These are phyloP conservation scores for Saccharomycopsis phalli DNA, from an alignment of 1,139 yeast genomes.

Conservation along the genomic window DNA sequence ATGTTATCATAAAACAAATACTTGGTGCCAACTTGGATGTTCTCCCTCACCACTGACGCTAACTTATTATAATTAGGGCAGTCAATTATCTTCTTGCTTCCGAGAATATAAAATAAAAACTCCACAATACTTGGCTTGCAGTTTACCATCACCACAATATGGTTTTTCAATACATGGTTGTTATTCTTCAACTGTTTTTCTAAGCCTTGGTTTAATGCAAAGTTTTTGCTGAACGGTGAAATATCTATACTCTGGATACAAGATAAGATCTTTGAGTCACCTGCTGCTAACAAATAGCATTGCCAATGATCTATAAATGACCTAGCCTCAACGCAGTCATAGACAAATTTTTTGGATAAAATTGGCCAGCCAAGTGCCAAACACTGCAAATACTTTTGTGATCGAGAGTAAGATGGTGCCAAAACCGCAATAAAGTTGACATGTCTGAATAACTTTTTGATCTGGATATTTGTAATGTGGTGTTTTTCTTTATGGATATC, in stretches of 20 bases:
- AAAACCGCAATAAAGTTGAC: conserved; percentile 57
- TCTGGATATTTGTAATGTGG: conserved; percentile 20
- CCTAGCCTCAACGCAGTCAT: conserved; percentile 38
- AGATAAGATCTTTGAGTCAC: conserved; percentile 36
- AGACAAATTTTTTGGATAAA: conserved; percentile 49
- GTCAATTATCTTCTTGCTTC: conserved; percentile 29
- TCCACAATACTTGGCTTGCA: conserved; percentile 32
- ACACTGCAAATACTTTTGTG: conserved; percentile 73
- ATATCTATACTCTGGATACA: conserved; percentile 37
- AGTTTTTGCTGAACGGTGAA: conserved; percentile 31
- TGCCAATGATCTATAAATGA: conserved; percentile 34
- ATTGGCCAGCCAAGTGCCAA: conserved; percentile 91
- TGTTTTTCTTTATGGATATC: conserved; percentile 15
- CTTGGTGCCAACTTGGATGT: not conserved
- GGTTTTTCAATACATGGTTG: conserved; percentile 28
- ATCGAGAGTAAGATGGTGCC: conserved; percentile 49
- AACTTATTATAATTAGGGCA: not conserved
- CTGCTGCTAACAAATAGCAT: conserved; percentile 63
- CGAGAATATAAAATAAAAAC: conserved; percentile 41
- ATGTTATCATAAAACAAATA: conserved; percentile 15
- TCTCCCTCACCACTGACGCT: not conserved
- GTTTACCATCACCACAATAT: conserved; percentile 30
- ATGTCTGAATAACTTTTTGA: conserved; percentile 12
- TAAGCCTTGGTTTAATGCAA: conserved; percentile 25
- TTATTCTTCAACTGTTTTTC: conserved; percentile 35